Conservation (phyloP, 805 yeast genomes). For the Maudiozyma pseudohumilis region DNA sequence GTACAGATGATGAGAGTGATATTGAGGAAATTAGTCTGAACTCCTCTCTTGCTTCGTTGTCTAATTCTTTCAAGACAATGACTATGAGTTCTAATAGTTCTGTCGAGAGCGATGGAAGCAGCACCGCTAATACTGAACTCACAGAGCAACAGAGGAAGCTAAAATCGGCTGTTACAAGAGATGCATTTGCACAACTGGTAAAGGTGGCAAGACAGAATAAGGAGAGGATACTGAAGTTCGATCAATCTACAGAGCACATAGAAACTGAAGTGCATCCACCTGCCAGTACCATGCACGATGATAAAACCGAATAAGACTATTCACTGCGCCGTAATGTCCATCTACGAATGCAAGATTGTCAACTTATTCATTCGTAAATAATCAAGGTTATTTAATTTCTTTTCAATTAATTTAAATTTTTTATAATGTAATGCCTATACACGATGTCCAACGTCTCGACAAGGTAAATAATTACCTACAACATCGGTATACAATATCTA, state of each 20-base stretch:
- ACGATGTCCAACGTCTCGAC: neutral
- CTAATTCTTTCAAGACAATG: slow-evolving; percentile 8
- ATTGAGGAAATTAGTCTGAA: slow-evolving; percentile 15
- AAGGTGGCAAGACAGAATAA: slow-evolving; percentile 53
- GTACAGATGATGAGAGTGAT: slow-evolving; percentile 33
- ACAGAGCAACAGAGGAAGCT: slow-evolving; percentile 9
- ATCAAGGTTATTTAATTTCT: no score
- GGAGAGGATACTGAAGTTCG: slow-evolving; percentile 28
- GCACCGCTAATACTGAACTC: neutral
- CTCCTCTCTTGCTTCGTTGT: slow-evolving; percentile 11
- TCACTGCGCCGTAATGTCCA: no score
- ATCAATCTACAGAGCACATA: no score
- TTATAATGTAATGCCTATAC: no score
- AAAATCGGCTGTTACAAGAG: slow-evolving; percentile 35
- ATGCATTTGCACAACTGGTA: slow-evolving; percentile 61
- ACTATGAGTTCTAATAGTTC: slow-evolving; percentile 1
- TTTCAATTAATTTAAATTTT: no score
- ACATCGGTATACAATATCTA: neutral
- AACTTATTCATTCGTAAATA: no score
- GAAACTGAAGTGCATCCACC: no score
- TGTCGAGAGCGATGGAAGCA: no score
- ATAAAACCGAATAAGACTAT: no score
- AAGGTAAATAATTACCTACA: neutral
- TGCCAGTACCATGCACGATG: neutral
- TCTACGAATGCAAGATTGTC: no score